phyloP scores from a whole-genome alignment of 2,329 filamentous ascomycete genomes.

The Colletotrichum sp. region DNA sequence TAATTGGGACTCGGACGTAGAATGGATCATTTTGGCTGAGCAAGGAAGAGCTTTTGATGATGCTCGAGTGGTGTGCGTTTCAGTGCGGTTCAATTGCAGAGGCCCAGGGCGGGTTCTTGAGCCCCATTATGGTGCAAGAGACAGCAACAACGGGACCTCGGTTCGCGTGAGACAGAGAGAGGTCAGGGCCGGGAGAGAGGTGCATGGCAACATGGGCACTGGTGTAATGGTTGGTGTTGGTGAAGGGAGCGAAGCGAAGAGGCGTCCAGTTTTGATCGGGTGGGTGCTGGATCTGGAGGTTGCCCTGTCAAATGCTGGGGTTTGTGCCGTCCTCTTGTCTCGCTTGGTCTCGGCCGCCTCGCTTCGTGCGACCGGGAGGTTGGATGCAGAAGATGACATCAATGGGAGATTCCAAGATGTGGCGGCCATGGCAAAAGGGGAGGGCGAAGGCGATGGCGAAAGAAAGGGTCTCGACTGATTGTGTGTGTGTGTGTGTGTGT shows the following conservation, averaged over 20 bases:
- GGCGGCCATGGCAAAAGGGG: neutral
- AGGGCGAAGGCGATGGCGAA: neutral
- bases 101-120: neutral
- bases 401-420: neutral
- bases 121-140: neutral
- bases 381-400: slow-evolving; percentile 17
- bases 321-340: neutral
- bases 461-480: neutral
- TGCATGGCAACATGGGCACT: neutral
- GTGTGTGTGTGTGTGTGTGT: neutral
- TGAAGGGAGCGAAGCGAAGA: neutral
- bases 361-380: slow-evolving; percentile 7
- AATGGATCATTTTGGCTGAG: neutral
- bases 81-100: neutral
- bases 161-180: neutral
- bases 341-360: slow-evolving; percentile 1
- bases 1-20: slow-evolving; percentile 13
- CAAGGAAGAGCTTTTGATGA: neutral
- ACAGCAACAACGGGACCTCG: neutral
- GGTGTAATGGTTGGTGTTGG: neutral
- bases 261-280: neutral
- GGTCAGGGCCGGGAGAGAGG: neutral
- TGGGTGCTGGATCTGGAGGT: neutral
- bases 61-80: neutral
- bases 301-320: neutral